Evolutionary conservation across 805 yeast species (phyloP).

Genomic region (Pichia eremophila): DNA sequence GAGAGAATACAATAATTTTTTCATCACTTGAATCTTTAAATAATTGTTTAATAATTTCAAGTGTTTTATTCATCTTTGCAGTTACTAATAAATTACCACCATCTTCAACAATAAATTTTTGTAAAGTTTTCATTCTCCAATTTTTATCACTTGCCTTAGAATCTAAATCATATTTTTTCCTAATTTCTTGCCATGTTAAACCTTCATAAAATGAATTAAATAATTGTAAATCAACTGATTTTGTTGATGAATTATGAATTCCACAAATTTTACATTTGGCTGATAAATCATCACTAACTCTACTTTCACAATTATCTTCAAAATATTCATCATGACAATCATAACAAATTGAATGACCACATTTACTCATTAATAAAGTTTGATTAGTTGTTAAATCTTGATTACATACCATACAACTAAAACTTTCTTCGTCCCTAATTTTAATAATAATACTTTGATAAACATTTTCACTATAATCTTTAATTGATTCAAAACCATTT

Average conservation of each 20-base stretch:
- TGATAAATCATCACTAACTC: constrained; percentile 23
- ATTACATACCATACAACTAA: constrained; percentile 57
- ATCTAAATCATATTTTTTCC: constrained; percentile 15
- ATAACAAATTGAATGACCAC: constrained; percentile 71
- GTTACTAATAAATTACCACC: constrained; percentile 49
- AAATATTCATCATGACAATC: constrained; percentile 47
- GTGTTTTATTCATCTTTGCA: constrained; percentile 57
- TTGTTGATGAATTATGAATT: constrained; percentile 26
- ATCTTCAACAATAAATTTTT: constrained; percentile 23
- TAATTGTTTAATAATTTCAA: constrained; percentile 49
- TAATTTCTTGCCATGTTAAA: constrained; percentile 17
- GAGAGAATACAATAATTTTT: constrained; percentile 77
- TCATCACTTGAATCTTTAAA: constrained; percentile 45
- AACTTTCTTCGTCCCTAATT: constrained; percentile 28
- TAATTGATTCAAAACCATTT: constrained; percentile 19
- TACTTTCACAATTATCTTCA: constrained; percentile 32
- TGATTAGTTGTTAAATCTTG: constrained; percentile 40
- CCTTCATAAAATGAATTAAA: constrained; percentile 39
- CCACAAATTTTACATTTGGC: constrained; percentile 54
- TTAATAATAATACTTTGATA: constrained; percentile 26
- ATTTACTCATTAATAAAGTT: constrained; percentile 39
- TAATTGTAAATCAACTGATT: constrained; percentile 37
- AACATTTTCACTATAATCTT: constrained; percentile 12
- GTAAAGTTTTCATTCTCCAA: constrained; percentile 21
- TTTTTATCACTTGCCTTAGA: constrained; percentile 17